Conservation (phyloP, 2,329 filamentous ascomycete genomes). For the Fusarium virguliforme region DNA sequence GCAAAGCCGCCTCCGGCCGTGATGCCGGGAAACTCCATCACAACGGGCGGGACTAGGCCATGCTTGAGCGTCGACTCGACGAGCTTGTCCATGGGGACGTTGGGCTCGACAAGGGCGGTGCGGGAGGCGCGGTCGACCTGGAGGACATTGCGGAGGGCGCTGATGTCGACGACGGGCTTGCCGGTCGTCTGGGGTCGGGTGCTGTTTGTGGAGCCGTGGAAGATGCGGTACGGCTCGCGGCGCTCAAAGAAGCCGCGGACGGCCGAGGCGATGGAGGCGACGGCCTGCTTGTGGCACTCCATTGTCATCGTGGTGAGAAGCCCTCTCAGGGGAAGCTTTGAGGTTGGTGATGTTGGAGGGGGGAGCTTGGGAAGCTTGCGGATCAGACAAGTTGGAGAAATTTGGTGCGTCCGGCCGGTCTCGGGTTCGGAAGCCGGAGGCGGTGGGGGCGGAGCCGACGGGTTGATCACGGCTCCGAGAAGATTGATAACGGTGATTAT, state of each 20-base stretch:
- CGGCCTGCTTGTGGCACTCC: conserved; percentile 64
- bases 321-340: not conserved
- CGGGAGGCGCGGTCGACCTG: conserved; percentile 67
- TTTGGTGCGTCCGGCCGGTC: conserved; percentile 41
- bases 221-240: conserved; percentile 77
- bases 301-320: conserved; percentile 39
- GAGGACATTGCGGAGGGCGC: conserved; percentile 75
- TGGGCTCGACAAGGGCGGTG: conserved; percentile 77
- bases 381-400: conserved; percentile 25
- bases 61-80: conserved; percentile 70
- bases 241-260: conserved; percentile 62
- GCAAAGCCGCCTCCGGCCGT: conserved; percentile 79
- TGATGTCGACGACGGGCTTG: conserved; percentile 77
- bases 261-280: conserved; percentile 61
- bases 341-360: not conserved
- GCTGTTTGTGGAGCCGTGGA: conserved; percentile 83
- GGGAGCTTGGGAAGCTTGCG: conserved; percentile 20
- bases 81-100: conserved; percentile 78
- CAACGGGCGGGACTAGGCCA: conserved; percentile 74
- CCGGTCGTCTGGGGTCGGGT: conserved; percentile 71
- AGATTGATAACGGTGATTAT: conserved; percentile 11
- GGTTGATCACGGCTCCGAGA: not conserved
- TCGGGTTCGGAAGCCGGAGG: conserved; percentile 33
- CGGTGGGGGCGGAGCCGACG: conserved; percentile 42
- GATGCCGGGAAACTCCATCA: conserved; percentile 81